Evolutionary conservation across 2,329 filamentous ascomycete genomes (phyloP), one percentile per base, ranked within the genome.

Genomic region (Pseudogymnoascus sp.): DNA sequence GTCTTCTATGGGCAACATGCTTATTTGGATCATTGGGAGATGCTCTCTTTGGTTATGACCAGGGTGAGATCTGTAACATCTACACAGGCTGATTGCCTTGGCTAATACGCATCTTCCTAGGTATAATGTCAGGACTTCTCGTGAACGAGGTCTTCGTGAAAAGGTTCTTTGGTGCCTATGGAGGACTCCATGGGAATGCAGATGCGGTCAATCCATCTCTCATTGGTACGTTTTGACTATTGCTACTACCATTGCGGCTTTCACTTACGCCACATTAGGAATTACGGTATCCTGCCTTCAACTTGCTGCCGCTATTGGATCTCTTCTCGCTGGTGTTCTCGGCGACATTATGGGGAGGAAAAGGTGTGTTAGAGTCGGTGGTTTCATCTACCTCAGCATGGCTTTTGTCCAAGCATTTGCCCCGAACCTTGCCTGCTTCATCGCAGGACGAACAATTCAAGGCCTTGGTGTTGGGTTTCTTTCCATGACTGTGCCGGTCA

Each of bases 41-140:
- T 73, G 74, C 74, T 3, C 64, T 77, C 2, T 77, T 77, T 62
- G 75, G 75, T n/a, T 77, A 76, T 67, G 75, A 77, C 61, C 75
- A 74, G 59, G 75, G 75, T 76, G 67, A 59, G 60, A 62, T 53
- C 37, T 33, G 7, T n/a, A 6, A 14, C 6, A 43, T 43, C 19
- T 4, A 24, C 4, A 24, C 19, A 14, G 10, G 4, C 65, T 65
- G 14, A 61, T 24, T 7, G 28, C 4, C 7, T 10, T 19, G 14
- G 37, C 16, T n/a, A 26, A 16, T 11, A n/a, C 65, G 16, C n/a
- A 24, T 8, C 10, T 12, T 5, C 5, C n/a, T 61, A 75, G 73
- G 74, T 66, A 76, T 77, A 63, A 77, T 77, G 75, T 69, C 73
- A 33, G 75, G 75, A 28, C 69, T 77, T 14, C 70, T 77, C 12